Percentiles rank a stretch among this genome's conserved stretches.
Evolutionary conservation across 192 early-diverging fungal species (phyloP).

Genomic region (Cetraspora pellucida): DNA sequence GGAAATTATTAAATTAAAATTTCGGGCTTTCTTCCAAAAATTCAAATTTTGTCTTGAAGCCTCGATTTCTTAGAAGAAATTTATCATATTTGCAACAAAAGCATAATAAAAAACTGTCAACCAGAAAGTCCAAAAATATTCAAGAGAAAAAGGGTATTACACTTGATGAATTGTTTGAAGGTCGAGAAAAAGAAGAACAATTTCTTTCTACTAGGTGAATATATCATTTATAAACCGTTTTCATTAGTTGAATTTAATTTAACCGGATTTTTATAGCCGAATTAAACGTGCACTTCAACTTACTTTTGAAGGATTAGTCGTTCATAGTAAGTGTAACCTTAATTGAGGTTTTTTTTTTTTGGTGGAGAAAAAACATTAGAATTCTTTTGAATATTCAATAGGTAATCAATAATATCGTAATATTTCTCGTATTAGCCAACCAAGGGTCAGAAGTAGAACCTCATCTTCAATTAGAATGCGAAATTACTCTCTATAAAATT

Average conservation of each 20-base stretch:
- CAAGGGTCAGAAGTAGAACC: not conserved
- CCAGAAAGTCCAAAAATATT: not conserved
- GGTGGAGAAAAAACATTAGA: not conserved
- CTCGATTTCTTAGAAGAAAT: constrained; percentile 28
- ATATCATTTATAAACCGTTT: not conserved
- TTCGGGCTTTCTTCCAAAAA: not conserved
- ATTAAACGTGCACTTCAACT: constrained; percentile 8
- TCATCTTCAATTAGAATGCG: not conserved
- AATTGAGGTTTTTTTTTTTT: not conserved
- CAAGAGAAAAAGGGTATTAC: not conserved
- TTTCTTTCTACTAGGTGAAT: not conserved
- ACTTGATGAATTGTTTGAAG: constrained; percentile 9
- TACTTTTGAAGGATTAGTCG: constrained; percentile 10
- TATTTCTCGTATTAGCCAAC: constrained; percentile 10
- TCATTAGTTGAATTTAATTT: not conserved
- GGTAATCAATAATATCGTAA: not conserved
- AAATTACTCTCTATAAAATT: constrained; percentile 16
- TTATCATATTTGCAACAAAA: constrained; percentile 20
- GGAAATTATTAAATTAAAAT: not conserved
- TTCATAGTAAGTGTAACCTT: not conserved
- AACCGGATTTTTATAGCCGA: not conserved
- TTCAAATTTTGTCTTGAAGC: not conserved
- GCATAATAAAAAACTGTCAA: not conserved
- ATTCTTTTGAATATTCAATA: not conserved
- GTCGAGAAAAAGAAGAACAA: constrained; percentile 22